These are phyloP conservation scores for Dryadomyces sulphureus DNA, from an alignment of 2,329 filamentous ascomycete species.

Conservation along the genomic window DNA sequence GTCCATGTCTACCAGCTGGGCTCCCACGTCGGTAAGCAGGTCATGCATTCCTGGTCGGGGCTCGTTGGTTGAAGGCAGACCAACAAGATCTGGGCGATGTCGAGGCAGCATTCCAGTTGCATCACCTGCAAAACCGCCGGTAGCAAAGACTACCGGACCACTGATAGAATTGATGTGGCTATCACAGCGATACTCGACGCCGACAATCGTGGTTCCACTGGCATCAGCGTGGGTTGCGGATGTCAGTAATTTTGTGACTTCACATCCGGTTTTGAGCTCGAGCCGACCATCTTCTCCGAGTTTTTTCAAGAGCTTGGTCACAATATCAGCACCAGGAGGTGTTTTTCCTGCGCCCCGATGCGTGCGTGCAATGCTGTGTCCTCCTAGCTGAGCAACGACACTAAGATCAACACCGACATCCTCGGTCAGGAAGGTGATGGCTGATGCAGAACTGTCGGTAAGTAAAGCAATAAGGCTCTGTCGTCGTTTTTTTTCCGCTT, in stretches of 20 bases:
- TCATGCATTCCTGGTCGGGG: conserved; percentile 48
- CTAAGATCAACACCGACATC: conserved; percentile 96
- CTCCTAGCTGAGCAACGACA: conserved; percentile 83
- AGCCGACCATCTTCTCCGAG: conserved; percentile 31
- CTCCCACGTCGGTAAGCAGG: conserved; percentile 63
- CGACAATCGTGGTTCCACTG: conserved; percentile 38
- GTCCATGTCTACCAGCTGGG: conserved; percentile 98
- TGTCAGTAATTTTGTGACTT: conserved; percentile 35
- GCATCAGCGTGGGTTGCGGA: conserved; percentile 4
- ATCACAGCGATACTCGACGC: conserved; percentile 72
- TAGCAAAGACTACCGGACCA: conserved; percentile 84
- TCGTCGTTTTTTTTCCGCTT: conserved; percentile 16
- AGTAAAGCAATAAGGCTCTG: conserved; percentile 77
- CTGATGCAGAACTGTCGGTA: conserved; percentile 93
- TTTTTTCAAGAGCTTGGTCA: conserved; percentile 57
- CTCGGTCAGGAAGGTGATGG: conserved; percentile 96
- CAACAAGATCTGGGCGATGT: conserved; percentile 83
- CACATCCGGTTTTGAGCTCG: conserved; percentile 32
- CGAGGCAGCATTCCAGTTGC: conserved; percentile 87
- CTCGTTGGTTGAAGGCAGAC: conserved; percentile 77
- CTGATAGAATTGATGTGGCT: conserved; percentile 59
- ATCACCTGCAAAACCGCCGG: conserved; percentile 94
- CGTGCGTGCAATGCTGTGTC: conserved; percentile 86
- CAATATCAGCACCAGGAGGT: conserved; percentile 99
- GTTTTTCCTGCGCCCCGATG: conserved; percentile 99